phyloP scores from a whole-genome alignment of 768 basidiomycete genomes.

The Termitomyces sp. region DNA sequence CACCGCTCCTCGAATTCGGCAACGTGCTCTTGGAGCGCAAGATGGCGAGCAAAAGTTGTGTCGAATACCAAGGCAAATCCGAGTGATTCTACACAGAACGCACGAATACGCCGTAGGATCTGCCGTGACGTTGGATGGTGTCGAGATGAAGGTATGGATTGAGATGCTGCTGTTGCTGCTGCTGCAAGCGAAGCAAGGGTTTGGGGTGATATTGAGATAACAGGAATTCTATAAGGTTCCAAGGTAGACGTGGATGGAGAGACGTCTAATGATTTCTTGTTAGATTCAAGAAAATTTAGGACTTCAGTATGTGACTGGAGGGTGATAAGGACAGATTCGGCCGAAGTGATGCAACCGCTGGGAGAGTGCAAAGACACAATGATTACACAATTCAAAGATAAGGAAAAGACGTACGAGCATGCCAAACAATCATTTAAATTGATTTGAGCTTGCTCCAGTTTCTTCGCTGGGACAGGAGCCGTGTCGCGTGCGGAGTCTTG shows the following conservation, averaged over 20 bases:
- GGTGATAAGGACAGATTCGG: constrained; percentile 95
- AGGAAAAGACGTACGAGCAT: constrained; percentile 69
- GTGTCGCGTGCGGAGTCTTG: constrained; percentile 10
- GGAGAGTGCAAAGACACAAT: background rate
- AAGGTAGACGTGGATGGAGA: constrained; percentile 9
- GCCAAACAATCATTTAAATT: constrained; percentile 97
- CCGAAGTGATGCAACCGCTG: constrained; percentile 98
- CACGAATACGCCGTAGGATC: constrained; percentile 67
- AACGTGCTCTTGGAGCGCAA: constrained; percentile 79
- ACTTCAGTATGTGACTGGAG: constrained; percentile 95
- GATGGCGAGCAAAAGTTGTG: constrained; percentile 90
- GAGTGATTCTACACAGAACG: constrained; percentile 63
- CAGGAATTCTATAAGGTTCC: constrained; percentile 51
- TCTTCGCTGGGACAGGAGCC: constrained; percentile 34
- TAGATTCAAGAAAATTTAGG: constrained; percentile 66
- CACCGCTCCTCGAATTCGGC: constrained; percentile 78
- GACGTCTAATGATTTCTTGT: constrained; percentile 24
- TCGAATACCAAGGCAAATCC: constrained; percentile 87
- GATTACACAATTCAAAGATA: background rate
- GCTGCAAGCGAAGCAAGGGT: constrained; percentile 80
- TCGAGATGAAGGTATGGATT: constrained; percentile 38
- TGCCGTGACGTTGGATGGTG: constrained; percentile 42
- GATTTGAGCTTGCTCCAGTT: constrained; percentile 91
- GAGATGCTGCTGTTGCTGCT: constrained; percentile 52
- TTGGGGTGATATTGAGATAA: constrained; percentile 89